phyloP scores from a whole-genome alignment of 1,284 basidiomycete species.

The Inonotus obliquus region DNA sequence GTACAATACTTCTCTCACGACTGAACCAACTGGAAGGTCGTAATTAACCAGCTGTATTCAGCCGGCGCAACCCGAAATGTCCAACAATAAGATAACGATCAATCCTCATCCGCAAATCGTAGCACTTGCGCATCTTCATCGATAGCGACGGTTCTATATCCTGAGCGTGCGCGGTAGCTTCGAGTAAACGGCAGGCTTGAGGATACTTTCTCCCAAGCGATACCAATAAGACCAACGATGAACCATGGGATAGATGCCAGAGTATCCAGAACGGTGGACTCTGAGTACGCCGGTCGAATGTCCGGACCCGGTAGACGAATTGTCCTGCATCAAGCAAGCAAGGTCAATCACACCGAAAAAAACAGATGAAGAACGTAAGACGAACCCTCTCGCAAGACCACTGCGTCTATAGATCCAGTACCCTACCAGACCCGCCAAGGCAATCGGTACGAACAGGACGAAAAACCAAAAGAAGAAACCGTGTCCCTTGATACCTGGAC shows the following conservation, averaged over 20 bases:
- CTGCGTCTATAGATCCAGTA: conserved; percentile 77
- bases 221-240: conserved; percentile 69
- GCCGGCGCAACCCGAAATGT: not conserved
- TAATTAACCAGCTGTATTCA: not conserved
- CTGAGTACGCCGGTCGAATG: conserved; percentile 38
- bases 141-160: conserved; percentile 79
- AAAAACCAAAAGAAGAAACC: conserved; percentile 80
- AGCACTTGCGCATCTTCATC: conserved; percentile 88
- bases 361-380: conserved; percentile 21
- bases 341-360: conserved; percentile 4
- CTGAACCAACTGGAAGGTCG: not conserved
- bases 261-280: conserved; percentile 57
- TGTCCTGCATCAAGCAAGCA: conserved; percentile 39
- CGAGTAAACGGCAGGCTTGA: conserved; percentile 40
- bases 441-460: conserved; percentile 70
- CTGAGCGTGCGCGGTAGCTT: conserved; percentile 47
- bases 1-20: not conserved
- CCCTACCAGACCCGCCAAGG: conserved; percentile 66
- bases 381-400: conserved; percentile 68
- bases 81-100: not conserved
- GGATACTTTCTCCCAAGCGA: conserved; percentile 63
- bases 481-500: conserved; percentile 73
- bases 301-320: conserved; percentile 72
- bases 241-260: conserved; percentile 86
- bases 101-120: conserved; percentile 77